Percentiles rank a stretch among this genome's conserved stretches.
Conservation (phyloP, 148 eudicot species). For the Fagopyrum tataricum region DNA sequence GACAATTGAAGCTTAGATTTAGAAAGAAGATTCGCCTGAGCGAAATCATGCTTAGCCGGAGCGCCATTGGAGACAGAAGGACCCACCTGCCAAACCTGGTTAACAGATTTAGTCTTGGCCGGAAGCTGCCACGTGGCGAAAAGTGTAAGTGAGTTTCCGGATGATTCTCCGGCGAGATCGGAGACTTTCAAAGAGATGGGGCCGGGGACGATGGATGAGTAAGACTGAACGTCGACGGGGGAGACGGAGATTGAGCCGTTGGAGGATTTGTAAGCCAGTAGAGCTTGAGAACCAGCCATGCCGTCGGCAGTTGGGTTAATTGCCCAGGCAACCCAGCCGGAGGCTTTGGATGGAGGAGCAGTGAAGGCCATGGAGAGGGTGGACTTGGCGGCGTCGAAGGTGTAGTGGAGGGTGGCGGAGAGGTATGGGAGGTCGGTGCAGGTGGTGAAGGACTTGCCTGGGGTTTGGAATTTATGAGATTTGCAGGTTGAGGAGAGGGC, state of each 20-base stretch:
- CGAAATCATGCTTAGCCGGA: constrained; percentile 1
- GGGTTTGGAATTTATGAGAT: constrained; percentile 25
- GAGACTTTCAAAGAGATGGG: constrained; percentile 17
- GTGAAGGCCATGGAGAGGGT: constrained; percentile 35
- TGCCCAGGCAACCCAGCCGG: constrained; percentile 47
- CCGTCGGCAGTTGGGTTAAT: constrained; percentile 29
- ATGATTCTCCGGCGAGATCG: constrained; percentile 11
- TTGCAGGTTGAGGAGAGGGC: constrained; percentile 17
- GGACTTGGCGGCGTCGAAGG: constrained; percentile 19
- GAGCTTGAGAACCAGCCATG: constrained; percentile 45
- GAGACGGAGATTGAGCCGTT: constrained; percentile 25
- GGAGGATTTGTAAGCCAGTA: constrained; percentile 28
- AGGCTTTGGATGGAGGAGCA: constrained; percentile 23
- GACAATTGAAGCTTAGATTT: constrained; percentile 31
- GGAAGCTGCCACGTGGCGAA: constrained; percentile 22
- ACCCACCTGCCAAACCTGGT: constrained; percentile 40
- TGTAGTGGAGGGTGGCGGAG: constrained; percentile 34
- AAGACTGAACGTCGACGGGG: constrained; percentile 14
- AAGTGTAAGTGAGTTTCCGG: constrained; percentile 10
- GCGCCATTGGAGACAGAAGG: constrained; percentile 3
- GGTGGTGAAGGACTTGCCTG: constrained; percentile 20
- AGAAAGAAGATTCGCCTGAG: constrained; percentile 24
- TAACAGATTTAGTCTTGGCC: constrained; percentile 10
- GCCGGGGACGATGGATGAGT: constrained; percentile 1
- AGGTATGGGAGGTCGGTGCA: constrained; percentile 36